Percentiles rank a stretch among this genome's conserved stretches.
Evolutionary conservation across 164 flowering plant species (phyloP).

Genomic region (Paratinospora sagittata): DNA sequence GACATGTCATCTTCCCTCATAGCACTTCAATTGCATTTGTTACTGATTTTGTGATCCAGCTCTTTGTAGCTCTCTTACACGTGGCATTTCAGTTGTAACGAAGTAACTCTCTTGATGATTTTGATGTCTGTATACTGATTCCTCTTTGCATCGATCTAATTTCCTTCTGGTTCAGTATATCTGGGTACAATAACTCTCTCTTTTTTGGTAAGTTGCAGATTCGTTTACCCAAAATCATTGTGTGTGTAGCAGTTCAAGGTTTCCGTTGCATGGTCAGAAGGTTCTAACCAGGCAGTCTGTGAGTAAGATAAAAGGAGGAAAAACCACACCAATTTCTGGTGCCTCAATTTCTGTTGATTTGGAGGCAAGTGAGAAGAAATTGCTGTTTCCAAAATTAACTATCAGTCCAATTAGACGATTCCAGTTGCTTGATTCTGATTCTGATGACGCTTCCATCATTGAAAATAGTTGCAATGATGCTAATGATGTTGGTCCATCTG

Average conservation of each 20-base stretch:
- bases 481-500: slow-evolving; percentile 14
- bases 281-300: slow-evolving; percentile 33
- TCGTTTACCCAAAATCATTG: slow-evolving; percentile 27
- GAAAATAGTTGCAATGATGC: slow-evolving; percentile 15
- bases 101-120: no score
- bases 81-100: no score
- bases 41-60: no score
- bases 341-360: slow-evolving; percentile 27
- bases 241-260: slow-evolving; percentile 62
- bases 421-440: slow-evolving; percentile 78
- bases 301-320: slow-evolving; percentile 18
- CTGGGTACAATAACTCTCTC: no score
- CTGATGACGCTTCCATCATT: slow-evolving; percentile 44
- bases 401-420: slow-evolving; percentile 74
- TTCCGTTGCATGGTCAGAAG: slow-evolving; percentile 36
- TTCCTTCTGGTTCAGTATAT: no score
- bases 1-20: no score
- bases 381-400: slow-evolving; percentile 40
- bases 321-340: slow-evolving; percentile 25
- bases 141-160: no score
- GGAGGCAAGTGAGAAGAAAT: slow-evolving; percentile 20
- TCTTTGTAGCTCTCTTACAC: no score
- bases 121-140: no score
- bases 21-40: neutral
- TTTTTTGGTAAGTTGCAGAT: slow-evolving; percentile 20